phyloP scores from a whole-genome alignment of 202 grass and related monocot genomes.

The Schoenoplectus tabernaemontani region DNA sequence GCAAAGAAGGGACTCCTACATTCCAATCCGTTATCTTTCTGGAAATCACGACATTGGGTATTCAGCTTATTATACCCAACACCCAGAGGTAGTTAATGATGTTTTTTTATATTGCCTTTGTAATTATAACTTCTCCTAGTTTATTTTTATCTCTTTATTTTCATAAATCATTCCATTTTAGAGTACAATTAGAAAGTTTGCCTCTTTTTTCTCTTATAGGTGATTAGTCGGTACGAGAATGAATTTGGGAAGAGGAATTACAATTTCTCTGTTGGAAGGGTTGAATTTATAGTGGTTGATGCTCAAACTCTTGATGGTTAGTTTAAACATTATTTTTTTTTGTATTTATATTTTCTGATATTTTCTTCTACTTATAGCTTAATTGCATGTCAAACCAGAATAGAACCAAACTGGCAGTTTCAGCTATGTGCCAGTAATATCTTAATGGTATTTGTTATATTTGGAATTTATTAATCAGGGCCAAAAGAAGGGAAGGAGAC shows the following conservation, averaged over 20 bases:
- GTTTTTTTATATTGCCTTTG: not conserved
- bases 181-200: slow-evolving; percentile 3
- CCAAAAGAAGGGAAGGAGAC: slow-evolving; percentile 61
- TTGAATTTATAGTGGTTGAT: slow-evolving; percentile 88
- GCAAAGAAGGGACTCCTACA: slow-evolving; percentile 36
- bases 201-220: slow-evolving; percentile 33
- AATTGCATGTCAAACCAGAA: not conserved
- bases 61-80: slow-evolving; percentile 46
- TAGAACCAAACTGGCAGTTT: slow-evolving; percentile 11
- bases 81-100: slow-evolving; percentile 54
- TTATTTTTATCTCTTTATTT: not conserved
- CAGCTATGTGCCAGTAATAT: not conserved
- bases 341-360: not conserved
- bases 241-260: slow-evolving; percentile 91
- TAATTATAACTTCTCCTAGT: not conserved
- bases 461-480: slow-evolving; percentile 43
- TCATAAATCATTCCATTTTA: not conserved
- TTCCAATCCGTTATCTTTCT: slow-evolving; percentile 74
- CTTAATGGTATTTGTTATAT: slow-evolving; percentile 22
- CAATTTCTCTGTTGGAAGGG: slow-evolving; percentile 63
- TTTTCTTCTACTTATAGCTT: slow-evolving; percentile 20
- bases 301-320: slow-evolving; percentile 96
- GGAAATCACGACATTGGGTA: slow-evolving; percentile 98
- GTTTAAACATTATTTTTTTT: slow-evolving; percentile 15
- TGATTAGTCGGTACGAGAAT: slow-evolving; percentile 68